Evolutionary conservation across 75 land plant species (phyloP).

Genomic region (Cryptomeria japonica): DNA sequence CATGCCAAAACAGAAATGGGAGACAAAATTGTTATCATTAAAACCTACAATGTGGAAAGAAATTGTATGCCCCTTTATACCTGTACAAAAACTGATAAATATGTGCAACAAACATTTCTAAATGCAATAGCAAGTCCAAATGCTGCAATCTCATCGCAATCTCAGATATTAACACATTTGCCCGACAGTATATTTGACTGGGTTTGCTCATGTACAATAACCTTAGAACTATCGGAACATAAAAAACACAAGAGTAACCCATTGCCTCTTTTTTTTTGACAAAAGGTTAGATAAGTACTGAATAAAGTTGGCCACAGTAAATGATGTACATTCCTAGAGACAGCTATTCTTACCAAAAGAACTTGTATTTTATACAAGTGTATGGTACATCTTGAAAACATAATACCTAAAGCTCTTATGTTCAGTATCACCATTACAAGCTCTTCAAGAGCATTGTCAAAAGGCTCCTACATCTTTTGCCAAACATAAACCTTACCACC

Average conservation of each 20-base stretch:
- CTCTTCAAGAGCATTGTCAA: background rate
- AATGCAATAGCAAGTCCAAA: background rate
- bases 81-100: background rate
- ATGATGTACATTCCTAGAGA: background rate
- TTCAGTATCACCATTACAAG: background rate
- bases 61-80: background rate
- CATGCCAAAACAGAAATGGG: background rate
- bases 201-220: background rate
- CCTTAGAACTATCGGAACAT: background rate
- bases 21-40: background rate
- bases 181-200: background rate
- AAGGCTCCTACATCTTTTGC: conserved; percentile 6
- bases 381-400: background rate
- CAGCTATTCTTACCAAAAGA: background rate
- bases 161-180: background rate
- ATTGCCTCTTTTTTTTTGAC: background rate
- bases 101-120: background rate
- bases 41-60: background rate
- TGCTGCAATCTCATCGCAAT: background rate
- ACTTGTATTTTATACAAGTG: background rate
- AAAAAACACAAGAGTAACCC: background rate
- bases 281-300: background rate
- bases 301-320: background rate
- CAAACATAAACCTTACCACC: conserved; percentile 65
- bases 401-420: background rate